Percentiles rank a stretch among this genome's conserved stretches.
These are phyloP conservation scores for Mycena galericulata DNA, from an alignment of 768 basidiomycete species.

Conservation along the genomic window DNA sequence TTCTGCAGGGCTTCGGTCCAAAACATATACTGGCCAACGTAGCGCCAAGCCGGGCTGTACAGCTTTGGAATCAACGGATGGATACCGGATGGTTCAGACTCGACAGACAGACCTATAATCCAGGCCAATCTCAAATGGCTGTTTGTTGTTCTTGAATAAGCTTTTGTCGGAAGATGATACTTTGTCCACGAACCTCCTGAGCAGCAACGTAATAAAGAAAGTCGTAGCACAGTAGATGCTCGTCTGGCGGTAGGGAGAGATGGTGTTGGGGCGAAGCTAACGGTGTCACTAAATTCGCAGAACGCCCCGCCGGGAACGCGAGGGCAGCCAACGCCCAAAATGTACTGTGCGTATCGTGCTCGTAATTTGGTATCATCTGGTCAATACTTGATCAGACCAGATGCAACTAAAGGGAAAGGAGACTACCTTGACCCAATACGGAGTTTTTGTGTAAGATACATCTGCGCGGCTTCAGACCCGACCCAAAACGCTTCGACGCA, in stretches of 20 bases:
- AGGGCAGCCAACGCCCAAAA: conserved; percentile 41
- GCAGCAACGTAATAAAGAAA: conserved; percentile 40
- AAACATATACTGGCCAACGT: conserved; percentile 46
- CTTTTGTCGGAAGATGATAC: conserved; percentile 8
- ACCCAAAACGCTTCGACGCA: background rate
- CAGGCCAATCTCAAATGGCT: conserved; percentile 45
- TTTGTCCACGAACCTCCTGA: conserved; percentile 33
- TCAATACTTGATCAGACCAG: background rate
- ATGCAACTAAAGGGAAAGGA: background rate
- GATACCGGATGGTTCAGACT: background rate
- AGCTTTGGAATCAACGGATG: conserved; percentile 22
- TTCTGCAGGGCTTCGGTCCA: conserved; percentile 42
- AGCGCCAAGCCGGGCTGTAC: conserved; percentile 48
- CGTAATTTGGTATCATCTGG: conserved; percentile 37
- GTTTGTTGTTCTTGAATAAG: conserved; percentile 16
- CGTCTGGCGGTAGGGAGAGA: conserved; percentile 38
- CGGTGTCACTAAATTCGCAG: conserved; percentile 27
- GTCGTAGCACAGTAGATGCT: conserved; percentile 40
- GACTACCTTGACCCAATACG: conserved; percentile 35
- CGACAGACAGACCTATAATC: conserved; percentile 39
- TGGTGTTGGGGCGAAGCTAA: too few relatives aligned
- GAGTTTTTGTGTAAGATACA: conserved; percentile 41
- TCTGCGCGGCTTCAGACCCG: conserved; percentile 34
- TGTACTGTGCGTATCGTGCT: conserved; percentile 38
- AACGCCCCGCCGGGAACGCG: conserved; percentile 33